Conservation (phyloP, 176 grass and related monocot species). For the Leersia perrieri region DNA sequence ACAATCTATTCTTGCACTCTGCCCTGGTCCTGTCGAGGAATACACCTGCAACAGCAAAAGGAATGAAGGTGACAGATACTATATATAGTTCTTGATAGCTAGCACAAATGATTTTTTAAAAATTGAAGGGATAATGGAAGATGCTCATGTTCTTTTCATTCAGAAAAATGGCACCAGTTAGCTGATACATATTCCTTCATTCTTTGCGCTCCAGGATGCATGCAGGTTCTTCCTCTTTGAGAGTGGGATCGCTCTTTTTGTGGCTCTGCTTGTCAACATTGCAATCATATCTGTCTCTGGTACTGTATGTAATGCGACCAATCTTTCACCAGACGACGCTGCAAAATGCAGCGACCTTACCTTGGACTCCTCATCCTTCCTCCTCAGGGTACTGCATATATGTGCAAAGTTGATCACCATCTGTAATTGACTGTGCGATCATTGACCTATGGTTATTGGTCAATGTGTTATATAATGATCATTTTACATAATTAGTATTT, state of each 20-base stretch:
- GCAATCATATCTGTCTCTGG: constrained; percentile 72
- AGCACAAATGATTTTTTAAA: too few species aligned
- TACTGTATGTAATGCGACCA: constrained; percentile 45
- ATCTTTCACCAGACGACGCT: constrained; percentile 42
- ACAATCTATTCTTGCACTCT: constrained; percentile 95
- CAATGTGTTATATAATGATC: background rate
- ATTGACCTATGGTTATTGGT: background rate
- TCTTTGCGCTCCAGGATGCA: constrained; percentile 42
- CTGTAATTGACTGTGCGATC: background rate
- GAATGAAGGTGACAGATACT: constrained; percentile 59
- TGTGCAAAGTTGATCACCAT: background rate
- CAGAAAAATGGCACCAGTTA: background rate
- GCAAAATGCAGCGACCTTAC: constrained; percentile 55
- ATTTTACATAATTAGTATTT: background rate
- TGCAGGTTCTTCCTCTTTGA: constrained; percentile 83
- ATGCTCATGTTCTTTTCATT: background rate
- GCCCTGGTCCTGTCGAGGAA: constrained; percentile 84
- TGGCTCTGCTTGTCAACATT: constrained; percentile 91
- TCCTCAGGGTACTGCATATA: constrained; percentile 56
- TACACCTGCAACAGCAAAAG: constrained; percentile 67
- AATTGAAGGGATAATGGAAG: too few species aligned
- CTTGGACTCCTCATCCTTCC: constrained; percentile 72
- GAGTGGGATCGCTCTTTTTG: constrained; percentile 74
- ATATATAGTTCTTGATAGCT: too few species aligned
- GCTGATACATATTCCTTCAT: background rate